Percentiles rank a stretch among this genome's conserved stretches.
These are phyloP conservation scores for Trebouxia sp. DNA, from an alignment of 139 green algal genomes.

Conservation along the genomic window DNA sequence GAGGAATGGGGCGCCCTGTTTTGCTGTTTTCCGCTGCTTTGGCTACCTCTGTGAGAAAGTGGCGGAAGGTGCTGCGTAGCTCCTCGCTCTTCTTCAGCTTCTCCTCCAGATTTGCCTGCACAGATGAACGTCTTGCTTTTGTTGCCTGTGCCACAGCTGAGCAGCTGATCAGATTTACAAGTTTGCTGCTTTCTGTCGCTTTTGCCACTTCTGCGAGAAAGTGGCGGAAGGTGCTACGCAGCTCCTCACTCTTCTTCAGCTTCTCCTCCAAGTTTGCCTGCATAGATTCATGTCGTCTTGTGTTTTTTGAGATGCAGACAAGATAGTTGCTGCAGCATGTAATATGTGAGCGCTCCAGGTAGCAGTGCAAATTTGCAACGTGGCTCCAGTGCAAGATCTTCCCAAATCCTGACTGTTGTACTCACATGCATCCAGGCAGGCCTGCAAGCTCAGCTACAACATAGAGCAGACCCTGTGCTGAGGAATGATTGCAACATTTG, in stretches of 20 bases:
- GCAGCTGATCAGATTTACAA: neutral
- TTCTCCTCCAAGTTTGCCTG: slow-evolving; percentile 22
- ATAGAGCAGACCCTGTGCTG: too few relatives aligned
- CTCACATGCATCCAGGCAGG: neutral
- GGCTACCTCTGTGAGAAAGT: slow-evolving; percentile 28
- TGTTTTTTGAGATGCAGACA: neutral
- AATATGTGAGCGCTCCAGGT: neutral
- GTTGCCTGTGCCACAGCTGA: neutral
- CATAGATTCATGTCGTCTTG: neutral
- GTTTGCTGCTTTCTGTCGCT: slow-evolving; percentile 20
- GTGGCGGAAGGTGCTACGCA: slow-evolving; percentile 22
- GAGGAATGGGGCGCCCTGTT: slow-evolving; percentile 18
- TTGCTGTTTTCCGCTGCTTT: slow-evolving; percentile 25
- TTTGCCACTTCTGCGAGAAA: slow-evolving; percentile 24
- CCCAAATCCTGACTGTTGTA: neutral
- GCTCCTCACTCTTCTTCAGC: slow-evolving; percentile 23
- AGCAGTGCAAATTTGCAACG: neutral
- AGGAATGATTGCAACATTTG: too few relatives aligned
- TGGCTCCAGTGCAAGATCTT: neutral
- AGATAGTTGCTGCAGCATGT: neutral
- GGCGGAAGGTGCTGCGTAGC: slow-evolving; percentile 11
- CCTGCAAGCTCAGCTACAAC: too few relatives aligned
- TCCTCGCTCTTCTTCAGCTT: slow-evolving; percentile 25
- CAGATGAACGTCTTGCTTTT: too few relatives aligned
- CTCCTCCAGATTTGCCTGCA: slow-evolving; percentile 28